These are phyloP conservation scores for Kwoniella bestiolae DNA, from an alignment of 768 basidiomycete genomes.

Conservation along the genomic window DNA sequence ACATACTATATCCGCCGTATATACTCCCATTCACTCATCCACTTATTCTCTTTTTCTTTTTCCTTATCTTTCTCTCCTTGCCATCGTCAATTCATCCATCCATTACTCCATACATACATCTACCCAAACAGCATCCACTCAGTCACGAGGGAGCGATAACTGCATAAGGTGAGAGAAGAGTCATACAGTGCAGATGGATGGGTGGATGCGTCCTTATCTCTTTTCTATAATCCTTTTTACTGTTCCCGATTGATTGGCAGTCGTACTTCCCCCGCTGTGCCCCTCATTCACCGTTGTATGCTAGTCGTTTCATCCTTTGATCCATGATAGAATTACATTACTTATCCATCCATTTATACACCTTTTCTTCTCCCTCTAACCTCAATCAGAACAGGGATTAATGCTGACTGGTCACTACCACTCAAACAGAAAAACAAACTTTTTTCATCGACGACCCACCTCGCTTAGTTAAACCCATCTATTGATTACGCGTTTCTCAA, in stretches of 20 bases:
- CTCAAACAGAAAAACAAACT: neutral
- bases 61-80: neutral
- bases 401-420: too few species aligned
- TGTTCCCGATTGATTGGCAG: neutral
- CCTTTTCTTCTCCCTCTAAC: too few species aligned
- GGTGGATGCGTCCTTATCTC: neutral
- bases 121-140: neutral
- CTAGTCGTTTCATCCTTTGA: neutral
- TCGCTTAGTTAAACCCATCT: neutral
- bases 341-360: neutral
- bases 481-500: slow-evolving; percentile 1
- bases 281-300: neutral
- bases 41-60: neutral
- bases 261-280: neutral
- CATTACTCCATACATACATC: slow-evolving; percentile 4
- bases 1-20: neutral
- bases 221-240: neutral
- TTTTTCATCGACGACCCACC: neutral
- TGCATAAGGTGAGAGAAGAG: neutral
- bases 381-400: too few species aligned
- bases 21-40: neutral
- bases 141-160: neutral
- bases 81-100: neutral
- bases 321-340: too few species aligned
- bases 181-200: neutral